Evolutionary conservation across 2,329 filamentous ascomycete genomes (phyloP).

Genomic region (Clonostachys rosea): DNA sequence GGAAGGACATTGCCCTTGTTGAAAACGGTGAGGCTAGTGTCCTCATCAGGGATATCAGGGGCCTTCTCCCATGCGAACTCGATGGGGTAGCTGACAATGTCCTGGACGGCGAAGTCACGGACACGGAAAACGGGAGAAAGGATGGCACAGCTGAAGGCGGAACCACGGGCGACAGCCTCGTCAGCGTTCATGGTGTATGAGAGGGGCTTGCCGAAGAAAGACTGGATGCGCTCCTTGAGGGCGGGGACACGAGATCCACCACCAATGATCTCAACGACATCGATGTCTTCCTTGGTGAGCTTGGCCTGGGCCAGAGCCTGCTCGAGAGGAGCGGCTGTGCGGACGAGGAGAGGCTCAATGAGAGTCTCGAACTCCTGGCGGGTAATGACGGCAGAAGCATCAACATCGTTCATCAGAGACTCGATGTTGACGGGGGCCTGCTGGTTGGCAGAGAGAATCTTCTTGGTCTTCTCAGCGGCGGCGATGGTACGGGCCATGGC

Average conservation of each 20-base stretch:
- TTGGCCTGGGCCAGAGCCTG: constrained; percentile 92
- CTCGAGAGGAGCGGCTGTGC: constrained; percentile 72
- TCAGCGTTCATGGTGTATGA: constrained; percentile 98
- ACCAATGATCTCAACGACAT: constrained; percentile 88
- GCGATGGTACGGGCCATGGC: constrained; percentile 81
- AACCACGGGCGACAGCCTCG: constrained; percentile 92
- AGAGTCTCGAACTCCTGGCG: constrained; percentile 92
- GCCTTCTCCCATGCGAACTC: constrained; percentile 99
- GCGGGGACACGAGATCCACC: constrained; percentile 90
- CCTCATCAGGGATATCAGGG: constrained; percentile 95
- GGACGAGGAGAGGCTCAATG: constrained; percentile 76
- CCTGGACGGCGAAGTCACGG: constrained; percentile 95
- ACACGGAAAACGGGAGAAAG: constrained; percentile 97
- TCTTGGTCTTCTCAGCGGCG: constrained; percentile 96
- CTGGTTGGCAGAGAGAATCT: constrained; percentile 94
- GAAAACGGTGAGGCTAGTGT: constrained; percentile 95
- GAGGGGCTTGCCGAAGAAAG: constrained; percentile 87
- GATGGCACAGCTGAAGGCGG: constrained; percentile 96
- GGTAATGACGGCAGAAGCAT: constrained; percentile 84
- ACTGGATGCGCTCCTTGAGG: constrained; percentile 83
- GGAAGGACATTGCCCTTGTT: constrained; percentile 96
- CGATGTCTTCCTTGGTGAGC: constrained; percentile 87
- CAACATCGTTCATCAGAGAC: constrained; percentile 96
- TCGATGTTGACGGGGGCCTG: constrained; percentile 93
- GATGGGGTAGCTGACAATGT: constrained; percentile 96